Evolutionary conservation across 2,329 filamentous ascomycete species (phyloP), one percentile per base, ranked within the genome.

Genomic region (Ciborinia camelliae): DNA sequence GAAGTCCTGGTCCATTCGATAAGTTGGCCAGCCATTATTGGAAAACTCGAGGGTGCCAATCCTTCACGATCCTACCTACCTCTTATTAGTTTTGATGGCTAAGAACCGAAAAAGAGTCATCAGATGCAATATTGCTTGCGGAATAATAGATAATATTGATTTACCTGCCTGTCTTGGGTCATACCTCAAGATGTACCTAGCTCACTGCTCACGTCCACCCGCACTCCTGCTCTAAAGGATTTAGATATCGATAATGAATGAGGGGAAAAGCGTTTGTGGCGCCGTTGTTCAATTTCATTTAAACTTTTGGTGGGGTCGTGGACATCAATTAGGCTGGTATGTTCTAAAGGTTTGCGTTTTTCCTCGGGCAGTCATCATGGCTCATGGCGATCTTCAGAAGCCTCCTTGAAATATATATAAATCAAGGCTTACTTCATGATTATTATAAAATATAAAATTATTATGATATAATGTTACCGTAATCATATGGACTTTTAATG

Each of bases 251-350:
- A 20, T 20, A 32, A 4, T 30, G 4, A 43, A n/a, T 23, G 20
- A 57, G 28, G 39, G 54, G 26, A 8, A n/a, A 12, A 23, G 20
- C 15, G 39, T 45, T 39, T 7, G 28, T 45, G 39, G 39, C n/a
- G 39, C 20, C 45, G 20, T 5, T 20, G 32, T 45, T 32, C 39
- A 30, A 57, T 57, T 57, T 57, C 53, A 37, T 57, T 45, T 57
- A 32, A 58, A 47, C 14, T 12, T 32, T 53, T 35, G 50, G 10
- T 52, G 50, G 28, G 41, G 54, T 47, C 26, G 47, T 12, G 41
- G 55, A 15, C 28, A 7, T 23, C n/a, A n/a, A n/a, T n/a, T n/a
- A n/a, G n/a, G 30, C 20, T 30, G 30, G 50, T 35, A 20, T 12
- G 43, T 35, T 45, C 14, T 23, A 23, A 58, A 58, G 20, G 20